Base-by-base conservation (phyloP, 768 basidiomycete species). In the Daedaleopsis nitida region DNA sequence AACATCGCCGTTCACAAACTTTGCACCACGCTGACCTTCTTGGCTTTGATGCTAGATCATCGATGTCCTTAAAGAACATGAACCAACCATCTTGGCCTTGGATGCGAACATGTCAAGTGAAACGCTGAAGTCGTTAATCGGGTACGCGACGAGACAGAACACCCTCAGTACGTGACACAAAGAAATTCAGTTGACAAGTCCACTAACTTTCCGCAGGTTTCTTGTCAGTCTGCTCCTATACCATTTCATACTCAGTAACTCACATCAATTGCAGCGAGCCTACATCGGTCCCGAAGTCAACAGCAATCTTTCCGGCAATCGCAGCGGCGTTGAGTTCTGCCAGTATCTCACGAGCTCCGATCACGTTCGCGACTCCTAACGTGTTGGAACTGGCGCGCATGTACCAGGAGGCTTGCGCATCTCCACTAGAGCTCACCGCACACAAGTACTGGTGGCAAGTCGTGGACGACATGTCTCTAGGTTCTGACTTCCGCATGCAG, bases 361-460 rank as follows among this genome's bases (percentile, higher is more conserved):
- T 97, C 49, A 77, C 86, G 2, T 92, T 86, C 66, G 81, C 86
- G 49, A 90, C 96, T 0, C 97, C 97, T 0, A 99, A 99, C 74
- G 71, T 88, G 27, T 74, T 90, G 23, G 97, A 99, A 73, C 81
- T 98, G 11, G 65, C 74, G 38, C 77, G 84, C 32, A 72, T 92
- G 59, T 86, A 86, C 68, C 76, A 79, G 27, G 73, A 81, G 52
- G 82, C 82, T 9, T 73, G 73, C 51, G 71, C 78, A 13, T 81
- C 82, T 16, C 72, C 75, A 1, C 73, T 76, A 45, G 80, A 81
- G 58, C 72, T 90, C 7, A 84, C 82, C 52, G 77, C 83, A 3
- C 80, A 84, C 59, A 73, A 78, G 4, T 66, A 68, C 7, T 91
- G 88, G 86, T 95, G 92, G 91, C 72, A 69, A 12, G 76, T 74